Conservation (phyloP, 1,284 basidiomycete genomes). For the Vanrija sp. region DNA sequence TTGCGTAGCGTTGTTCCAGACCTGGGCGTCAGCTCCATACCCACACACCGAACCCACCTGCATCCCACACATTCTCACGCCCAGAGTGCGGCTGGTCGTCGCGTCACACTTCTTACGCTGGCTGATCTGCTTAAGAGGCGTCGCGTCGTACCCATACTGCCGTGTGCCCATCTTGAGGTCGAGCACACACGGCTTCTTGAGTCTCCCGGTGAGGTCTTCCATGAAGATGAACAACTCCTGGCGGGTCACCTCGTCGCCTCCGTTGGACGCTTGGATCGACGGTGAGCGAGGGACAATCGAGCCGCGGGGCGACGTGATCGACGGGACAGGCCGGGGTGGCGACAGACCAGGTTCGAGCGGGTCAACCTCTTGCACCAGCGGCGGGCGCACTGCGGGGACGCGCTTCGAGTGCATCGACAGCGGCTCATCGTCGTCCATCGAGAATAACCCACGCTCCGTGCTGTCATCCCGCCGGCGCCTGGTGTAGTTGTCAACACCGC, state of each 20-base stretch:
- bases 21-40: conserved; percentile 54
- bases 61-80: conserved; percentile 96
- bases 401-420: conserved; percentile 4
- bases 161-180: conserved; percentile 99
- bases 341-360: background rate
- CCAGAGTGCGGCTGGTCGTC: conserved; percentile 85
- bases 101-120: conserved; percentile 97
- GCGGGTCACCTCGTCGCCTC: conserved; percentile 57
- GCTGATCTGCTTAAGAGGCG: conserved; percentile 87
- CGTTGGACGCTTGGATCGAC: conserved; percentile 14
- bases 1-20: conserved; percentile 79
- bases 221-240: conserved; percentile 98
- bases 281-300: conserved; percentile 34
- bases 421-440: conserved; percentile 49
- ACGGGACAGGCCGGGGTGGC: background rate
- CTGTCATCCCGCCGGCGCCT: conserved; percentile 26
- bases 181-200: conserved; percentile 91
- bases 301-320: background rate
- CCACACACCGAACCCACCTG: conserved; percentile 64
- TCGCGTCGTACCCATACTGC: conserved; percentile 96
- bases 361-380: background rate
- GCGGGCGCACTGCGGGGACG: background rate
- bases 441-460: conserved; percentile 47
- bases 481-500: background rate
- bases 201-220: conserved; percentile 95